phyloP scores from a whole-genome alignment of 2,329 filamentous ascomycete genomes.

The Penicillium vulpinum region DNA sequence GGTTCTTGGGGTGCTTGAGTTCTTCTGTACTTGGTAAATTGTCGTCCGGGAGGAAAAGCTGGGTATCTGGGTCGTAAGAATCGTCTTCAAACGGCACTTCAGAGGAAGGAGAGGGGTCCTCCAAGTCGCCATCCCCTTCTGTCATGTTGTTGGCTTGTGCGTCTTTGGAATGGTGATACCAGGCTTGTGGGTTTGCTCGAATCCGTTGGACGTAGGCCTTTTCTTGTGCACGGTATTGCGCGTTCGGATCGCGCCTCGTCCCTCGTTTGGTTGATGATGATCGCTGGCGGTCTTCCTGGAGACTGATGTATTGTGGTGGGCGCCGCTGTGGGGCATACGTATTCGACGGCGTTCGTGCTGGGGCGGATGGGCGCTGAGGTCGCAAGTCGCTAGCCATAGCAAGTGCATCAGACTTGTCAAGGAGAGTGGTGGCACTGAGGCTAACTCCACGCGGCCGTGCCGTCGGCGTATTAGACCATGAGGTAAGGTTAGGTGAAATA shows the following conservation, averaged over 20 bases:
- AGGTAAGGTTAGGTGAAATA: conserved; percentile 29
- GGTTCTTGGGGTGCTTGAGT: conserved; percentile 79
- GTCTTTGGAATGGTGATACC: conserved; percentile 62
- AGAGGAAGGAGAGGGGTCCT: conserved; percentile 85
- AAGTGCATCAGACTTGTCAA: conserved; percentile 41
- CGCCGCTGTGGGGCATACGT: conserved; percentile 70
- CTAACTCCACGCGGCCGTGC: conserved; percentile 47
- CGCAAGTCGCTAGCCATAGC: conserved; percentile 43
- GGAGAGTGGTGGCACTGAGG: conserved; percentile 42
- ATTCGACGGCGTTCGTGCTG: conserved; percentile 72
- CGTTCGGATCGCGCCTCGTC: conserved; percentile 64
- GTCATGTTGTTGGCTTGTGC: conserved; percentile 67
- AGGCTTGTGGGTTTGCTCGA: conserved; percentile 75
- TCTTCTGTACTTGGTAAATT: conserved; percentile 88
- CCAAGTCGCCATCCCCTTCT: conserved; percentile 77
- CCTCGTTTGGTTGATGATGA: conserved; percentile 58
- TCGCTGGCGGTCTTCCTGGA: conserved; percentile 53
- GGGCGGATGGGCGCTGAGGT: conserved; percentile 66
- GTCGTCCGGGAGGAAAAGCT: conserved; percentile 89
- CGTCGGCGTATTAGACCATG: conserved; percentile 39
- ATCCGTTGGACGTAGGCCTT: conserved; percentile 92
- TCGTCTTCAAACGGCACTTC: conserved; percentile 81
- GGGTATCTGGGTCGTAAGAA: conserved; percentile 84
- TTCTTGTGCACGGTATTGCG: conserved; percentile 79
- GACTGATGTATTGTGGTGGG: conserved; percentile 52